A percentile compares a stretch with the other conserved stretches of the same genome.
These are phyloP conservation scores for Huntiella bhutanensis DNA, from an alignment of 2,329 filamentous ascomycete genomes.

Conservation along the genomic window DNA sequence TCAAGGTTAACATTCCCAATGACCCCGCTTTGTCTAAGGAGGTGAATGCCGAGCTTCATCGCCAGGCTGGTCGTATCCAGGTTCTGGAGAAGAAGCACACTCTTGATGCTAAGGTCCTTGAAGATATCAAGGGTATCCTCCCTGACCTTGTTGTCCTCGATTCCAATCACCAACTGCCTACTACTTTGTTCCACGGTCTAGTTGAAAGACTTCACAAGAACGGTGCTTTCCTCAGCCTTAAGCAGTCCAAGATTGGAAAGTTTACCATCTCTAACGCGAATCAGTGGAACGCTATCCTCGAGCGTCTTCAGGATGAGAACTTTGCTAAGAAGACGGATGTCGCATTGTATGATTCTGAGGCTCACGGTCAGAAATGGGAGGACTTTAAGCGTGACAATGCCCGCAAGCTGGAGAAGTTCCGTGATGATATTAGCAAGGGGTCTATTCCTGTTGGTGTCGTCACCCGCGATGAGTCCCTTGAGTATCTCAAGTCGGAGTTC, in stretches of 20 bases:
- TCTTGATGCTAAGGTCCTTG: constrained; percentile 16
- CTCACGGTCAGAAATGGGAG: constrained; percentile 19
- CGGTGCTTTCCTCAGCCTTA: constrained; percentile 27
- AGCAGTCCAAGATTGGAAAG: constrained; percentile 20
- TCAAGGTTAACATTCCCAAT: neutral
- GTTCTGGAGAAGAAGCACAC: constrained; percentile 4
- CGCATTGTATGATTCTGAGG: neutral
- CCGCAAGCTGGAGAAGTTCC: constrained; percentile 19
- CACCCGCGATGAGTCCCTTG: constrained; percentile 29
- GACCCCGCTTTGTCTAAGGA: neutral
- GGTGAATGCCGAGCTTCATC: constrained; percentile 17
- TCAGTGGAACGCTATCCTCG: constrained; percentile 28
- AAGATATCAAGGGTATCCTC: constrained; percentile 29
- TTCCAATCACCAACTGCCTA: constrained; percentile 27
- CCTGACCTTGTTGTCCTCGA: constrained; percentile 39
- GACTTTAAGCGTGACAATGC: constrained; percentile 17
- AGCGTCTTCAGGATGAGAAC: constrained; percentile 21
- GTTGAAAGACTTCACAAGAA: constrained; percentile 33
- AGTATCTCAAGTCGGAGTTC: constrained; percentile 23
- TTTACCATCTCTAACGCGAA: constrained; percentile 24
- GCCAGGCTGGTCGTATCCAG: constrained; percentile 6
- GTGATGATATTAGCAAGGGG: constrained; percentile 15
- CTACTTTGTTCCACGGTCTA: constrained; percentile 48
- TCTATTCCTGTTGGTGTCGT: constrained; percentile 20
- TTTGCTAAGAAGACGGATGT: constrained; percentile 8